Evolutionary conservation across 2,329 filamentous ascomycete species (phyloP).

Genomic region (Clarireedia monteithiana): DNA sequence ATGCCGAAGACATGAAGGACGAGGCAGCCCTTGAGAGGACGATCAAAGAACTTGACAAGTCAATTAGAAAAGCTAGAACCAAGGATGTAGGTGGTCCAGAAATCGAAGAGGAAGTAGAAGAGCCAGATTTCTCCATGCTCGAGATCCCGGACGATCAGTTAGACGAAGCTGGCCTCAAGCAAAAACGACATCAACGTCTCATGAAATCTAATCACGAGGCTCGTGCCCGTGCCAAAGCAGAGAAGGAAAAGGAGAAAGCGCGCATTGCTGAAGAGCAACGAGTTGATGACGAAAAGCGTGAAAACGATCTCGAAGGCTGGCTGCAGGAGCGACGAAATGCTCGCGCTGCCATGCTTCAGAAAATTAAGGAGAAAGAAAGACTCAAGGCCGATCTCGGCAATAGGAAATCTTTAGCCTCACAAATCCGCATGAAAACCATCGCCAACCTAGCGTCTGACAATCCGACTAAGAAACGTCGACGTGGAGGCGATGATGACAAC

Average conservation of each 20-base stretch:
- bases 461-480: slow-evolving; percentile 73
- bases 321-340: slow-evolving; percentile 72
- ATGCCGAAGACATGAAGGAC: slow-evolving; percentile 87
- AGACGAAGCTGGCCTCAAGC: slow-evolving; percentile 83
- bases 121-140: slow-evolving; percentile 78
- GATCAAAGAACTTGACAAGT: slow-evolving; percentile 83
- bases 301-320: slow-evolving; percentile 81
- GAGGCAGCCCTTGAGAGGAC: slow-evolving; percentile 77
- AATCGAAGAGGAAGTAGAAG: slow-evolving; percentile 70
- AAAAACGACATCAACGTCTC: slow-evolving; percentile 85
- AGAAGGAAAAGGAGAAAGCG: slow-evolving; percentile 89
- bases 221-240: slow-evolving; percentile 83
- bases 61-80: slow-evolving; percentile 81
- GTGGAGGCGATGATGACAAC: slow-evolving; percentile 87
- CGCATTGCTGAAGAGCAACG: slow-evolving; percentile 76
- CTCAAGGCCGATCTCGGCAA: slow-evolving; percentile 93
- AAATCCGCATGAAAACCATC: slow-evolving; percentile 97
- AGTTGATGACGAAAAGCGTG: slow-evolving; percentile 72
- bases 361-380: slow-evolving; percentile 88
- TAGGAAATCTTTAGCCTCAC: slow-evolving; percentile 89
- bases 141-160: slow-evolving; percentile 87
- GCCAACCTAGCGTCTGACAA: slow-evolving; percentile 90
- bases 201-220: slow-evolving; percentile 95
- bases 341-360: slow-evolving; percentile 62
- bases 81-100: slow-evolving; percentile 83